A percentile compares a stretch with the other conserved stretches of the same genome.
These are phyloP conservation scores for Moniliophthora roreri DNA, from an alignment of 1,284 basidiomycete genomes.

Conservation along the genomic window DNA sequence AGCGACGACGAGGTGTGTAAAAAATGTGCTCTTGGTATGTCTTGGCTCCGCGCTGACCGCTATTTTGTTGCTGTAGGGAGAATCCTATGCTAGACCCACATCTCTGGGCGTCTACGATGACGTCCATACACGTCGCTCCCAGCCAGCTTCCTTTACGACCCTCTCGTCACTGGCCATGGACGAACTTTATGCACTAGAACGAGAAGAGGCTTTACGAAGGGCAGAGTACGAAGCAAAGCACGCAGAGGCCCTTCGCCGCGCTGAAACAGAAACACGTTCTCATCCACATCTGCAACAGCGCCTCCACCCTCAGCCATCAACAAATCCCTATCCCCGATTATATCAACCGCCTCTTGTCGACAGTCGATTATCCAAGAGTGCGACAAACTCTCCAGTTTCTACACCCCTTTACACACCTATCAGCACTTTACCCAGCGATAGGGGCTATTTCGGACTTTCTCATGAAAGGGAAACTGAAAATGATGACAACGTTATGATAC, in stretches of 20 bases:
- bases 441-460: constrained; percentile 42
- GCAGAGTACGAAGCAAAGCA: constrained; percentile 85
- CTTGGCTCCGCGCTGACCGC: constrained; percentile 17
- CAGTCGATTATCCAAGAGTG: constrained; percentile 57
- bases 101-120: constrained; percentile 48
- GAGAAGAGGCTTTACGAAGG: constrained; percentile 76
- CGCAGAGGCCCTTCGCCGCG: constrained; percentile 76
- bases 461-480: constrained; percentile 26
- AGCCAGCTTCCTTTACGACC: constrained; percentile 57
- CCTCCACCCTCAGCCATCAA: constrained; percentile 2
- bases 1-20: constrained; percentile 76
- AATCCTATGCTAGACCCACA: constrained; percentile 72
- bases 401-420: constrained; percentile 39
- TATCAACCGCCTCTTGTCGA: constrained; percentile 13
- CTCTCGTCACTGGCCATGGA: constrained; percentile 83
- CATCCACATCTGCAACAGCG: neutral
- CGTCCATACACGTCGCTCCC: constrained; percentile 39
- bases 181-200: constrained; percentile 85
- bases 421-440: constrained; percentile 36
- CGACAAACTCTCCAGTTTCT: constrained; percentile 67
- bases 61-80: constrained; percentile 37
- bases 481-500: constrained; percentile 11
- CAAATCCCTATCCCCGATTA: neutral
- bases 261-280: constrained; percentile 67
- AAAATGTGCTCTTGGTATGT: constrained; percentile 17